Evolutionary conservation across 768 basidiomycete genomes (phyloP), one percentile per base, ranked within the genome.

Genomic region (Tricholoma saponaceum): DNA sequence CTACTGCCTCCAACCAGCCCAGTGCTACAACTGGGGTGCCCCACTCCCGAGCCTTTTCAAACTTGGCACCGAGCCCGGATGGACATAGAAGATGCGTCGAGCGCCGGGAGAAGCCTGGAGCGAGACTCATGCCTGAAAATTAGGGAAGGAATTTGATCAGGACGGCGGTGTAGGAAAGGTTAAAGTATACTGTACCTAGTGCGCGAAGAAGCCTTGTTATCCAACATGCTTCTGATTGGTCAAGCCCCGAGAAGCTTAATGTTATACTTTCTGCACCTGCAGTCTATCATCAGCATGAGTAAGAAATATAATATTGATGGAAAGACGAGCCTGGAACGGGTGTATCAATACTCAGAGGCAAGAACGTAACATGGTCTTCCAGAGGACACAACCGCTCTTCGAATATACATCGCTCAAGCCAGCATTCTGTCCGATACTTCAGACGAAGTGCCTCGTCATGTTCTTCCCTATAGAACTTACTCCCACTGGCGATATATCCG

Each of bases 361-460:
- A 70, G 64, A 91, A 93, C 0, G 85, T 82, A 12, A 90, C 67
- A 60, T 92, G 85, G 43, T 89, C 88, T 1, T 85, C 81, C 0
- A 83, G 75, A 16, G 73, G 68, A 65, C 89, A 87, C 52, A 96
- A 72, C n/a, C 81, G 79, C 46, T 90, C 87, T 57, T 87, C 84
- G 54, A 83, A 87, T 13, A 93, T 80, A 64, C 91, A 96, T 44
- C 82, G 82, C 69, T 98, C 95, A 1, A 98, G 76, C 95, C 95
- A 98, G 67, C 92, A 95, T 69, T 97, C 95, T 0, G 95, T 96
- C 44, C 94, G 83, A 64, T 85, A 92, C 62, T 84, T 86, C 3
- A 62, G 55, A 47, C 81, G 77, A 60, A 76, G 64, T 0, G 33
- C 10, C 6, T 73, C 70, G 54, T 85, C 83, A 5, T 69, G 66